Base-by-base conservation (phyloP, 805 yeast species). In the Candida hispaniensis region DNA sequence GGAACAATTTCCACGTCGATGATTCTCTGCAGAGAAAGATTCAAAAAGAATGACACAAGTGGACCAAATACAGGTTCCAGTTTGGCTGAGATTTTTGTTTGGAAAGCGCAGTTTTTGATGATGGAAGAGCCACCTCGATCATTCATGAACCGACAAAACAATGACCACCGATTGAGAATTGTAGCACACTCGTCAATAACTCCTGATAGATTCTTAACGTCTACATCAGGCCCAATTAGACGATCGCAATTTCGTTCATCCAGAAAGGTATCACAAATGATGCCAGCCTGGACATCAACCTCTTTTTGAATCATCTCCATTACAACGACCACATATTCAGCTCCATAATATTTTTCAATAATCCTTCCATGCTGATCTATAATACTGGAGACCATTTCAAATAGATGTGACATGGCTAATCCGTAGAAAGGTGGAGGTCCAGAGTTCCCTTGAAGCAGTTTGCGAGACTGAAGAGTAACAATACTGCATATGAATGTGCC, bases 221-320 rank as follows among this genome's bases (percentile, higher is more conserved):
- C 59, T 8, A 55, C 49, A 2, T 45, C n/a, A n/a, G n/a, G n/a
- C n/a, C n/a, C n/a, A n/a, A n/a, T 46, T 6, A 67, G 51, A 41
- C 69, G 64, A 17, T 67, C 74, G 4, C 85, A 49, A 16, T 75
- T 63, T 43, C 81, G 67, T 17, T 71, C 67, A 46, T 86, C 96
- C 60, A 75, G 70, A 49, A 81, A 82, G 0, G 91, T 80, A 54
- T 88, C 97, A 38, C 80, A 64, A 4, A 91, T 79, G 26, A 91
- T 62, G 1, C 93, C 93, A 15, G 88, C 77, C 51, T 91, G 98
- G n/a, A 86, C 65, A 51, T 91, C 98, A 18, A 91, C 76, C 51
- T 91, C 98, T 32, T 70, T 63, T 56, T 88, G 94, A 18, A 91
- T 76, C 32, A 71, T 70, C 12, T 69, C 71, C 46, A 86, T 66